These are phyloP conservation scores for Claviceps africana DNA, from an alignment of 2,329 filamentous ascomycete species.

Conservation along the genomic window DNA sequence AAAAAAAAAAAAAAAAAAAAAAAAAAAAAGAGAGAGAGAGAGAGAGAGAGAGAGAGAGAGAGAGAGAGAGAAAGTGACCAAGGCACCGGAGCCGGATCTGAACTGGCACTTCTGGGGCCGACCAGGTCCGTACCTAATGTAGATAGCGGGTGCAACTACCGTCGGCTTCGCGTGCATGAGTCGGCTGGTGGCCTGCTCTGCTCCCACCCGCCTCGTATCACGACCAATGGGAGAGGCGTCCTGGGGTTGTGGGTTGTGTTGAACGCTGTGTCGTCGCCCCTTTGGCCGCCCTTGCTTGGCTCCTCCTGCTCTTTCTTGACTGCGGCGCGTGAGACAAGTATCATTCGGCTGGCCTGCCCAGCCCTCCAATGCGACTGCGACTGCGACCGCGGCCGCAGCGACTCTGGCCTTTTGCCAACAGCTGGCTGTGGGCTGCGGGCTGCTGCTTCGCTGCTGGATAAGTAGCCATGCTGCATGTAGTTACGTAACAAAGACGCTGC, in stretches of 20 bases:
- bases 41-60: neutral
- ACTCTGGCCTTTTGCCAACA: neutral
- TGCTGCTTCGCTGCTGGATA: neutral
- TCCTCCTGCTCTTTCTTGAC: neutral
- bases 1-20: neutral
- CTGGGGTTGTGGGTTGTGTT: neutral
- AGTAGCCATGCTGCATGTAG: too few relatives aligned
- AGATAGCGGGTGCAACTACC: constrained; percentile 1
- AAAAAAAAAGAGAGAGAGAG: neutral
- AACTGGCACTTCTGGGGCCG: neutral
- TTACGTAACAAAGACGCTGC: neutral
- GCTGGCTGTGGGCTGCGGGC: too few relatives aligned
- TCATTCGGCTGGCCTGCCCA: neutral
- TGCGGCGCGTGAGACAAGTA: neutral
- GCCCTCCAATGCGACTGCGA: neutral
- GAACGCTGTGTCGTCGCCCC: neutral
- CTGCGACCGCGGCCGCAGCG: neutral
- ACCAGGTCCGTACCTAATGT: neutral
- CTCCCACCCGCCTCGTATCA: constrained; percentile 1
- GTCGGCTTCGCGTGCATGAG: constrained; percentile 3
- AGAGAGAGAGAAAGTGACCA: neutral
- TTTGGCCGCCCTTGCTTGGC: constrained; percentile 1
- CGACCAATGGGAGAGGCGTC: constrained; percentile 5
- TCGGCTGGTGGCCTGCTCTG: constrained; percentile 1
- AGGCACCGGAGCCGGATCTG: neutral